phyloP scores from a whole-genome alignment of 2,329 filamentous ascomycete species.

The Arachnopeziza araneosa region DNA sequence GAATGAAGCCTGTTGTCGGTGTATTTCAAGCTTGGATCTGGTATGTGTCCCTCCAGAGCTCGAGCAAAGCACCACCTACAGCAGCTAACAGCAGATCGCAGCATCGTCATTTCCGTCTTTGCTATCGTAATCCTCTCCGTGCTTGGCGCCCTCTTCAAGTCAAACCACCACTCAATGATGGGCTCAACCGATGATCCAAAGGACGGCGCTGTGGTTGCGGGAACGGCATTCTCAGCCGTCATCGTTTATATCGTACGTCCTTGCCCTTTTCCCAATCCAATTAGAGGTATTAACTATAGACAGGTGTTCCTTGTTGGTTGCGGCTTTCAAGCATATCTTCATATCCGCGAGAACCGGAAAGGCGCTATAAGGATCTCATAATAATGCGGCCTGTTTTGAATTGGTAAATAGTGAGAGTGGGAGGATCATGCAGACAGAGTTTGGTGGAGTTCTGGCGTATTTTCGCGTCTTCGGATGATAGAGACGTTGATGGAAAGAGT shows the following conservation, averaged over 20 bases:
- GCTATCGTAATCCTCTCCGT: slow-evolving; percentile 60
- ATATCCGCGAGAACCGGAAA: slow-evolving; percentile 74
- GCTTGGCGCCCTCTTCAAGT: slow-evolving; percentile 67
- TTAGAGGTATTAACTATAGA: background rate
- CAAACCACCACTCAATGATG: slow-evolving; percentile 76
- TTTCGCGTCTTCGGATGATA: too few species aligned
- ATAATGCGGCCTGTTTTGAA: background rate
- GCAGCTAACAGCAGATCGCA: slow-evolving; percentile 33
- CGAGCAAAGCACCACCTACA: slow-evolving; percentile 4
- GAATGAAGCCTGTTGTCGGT: slow-evolving; percentile 91
- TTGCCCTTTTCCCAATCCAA: background rate
- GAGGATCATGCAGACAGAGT: background rate
- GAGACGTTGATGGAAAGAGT: too few species aligned
- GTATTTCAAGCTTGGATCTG: slow-evolving; percentile 93
- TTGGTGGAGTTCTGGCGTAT: background rate
- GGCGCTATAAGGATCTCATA: slow-evolving; percentile 71
- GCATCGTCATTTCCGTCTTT: slow-evolving; percentile 66
- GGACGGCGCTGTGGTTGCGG: slow-evolving; percentile 72
- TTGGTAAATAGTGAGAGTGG: background rate
- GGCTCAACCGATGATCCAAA: slow-evolving; percentile 65
- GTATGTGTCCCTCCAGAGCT: slow-evolving; percentile 45
- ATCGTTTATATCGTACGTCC: slow-evolving; percentile 77
- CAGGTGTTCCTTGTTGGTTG: slow-evolving; percentile 90
- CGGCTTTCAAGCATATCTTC: slow-evolving; percentile 79
- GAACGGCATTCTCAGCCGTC: slow-evolving; percentile 82